Evolutionary conservation across 345 rosid species (phyloP), one percentile per base, ranked within the genome.

Genomic region (Rhodomyrtus tomentosa): DNA sequence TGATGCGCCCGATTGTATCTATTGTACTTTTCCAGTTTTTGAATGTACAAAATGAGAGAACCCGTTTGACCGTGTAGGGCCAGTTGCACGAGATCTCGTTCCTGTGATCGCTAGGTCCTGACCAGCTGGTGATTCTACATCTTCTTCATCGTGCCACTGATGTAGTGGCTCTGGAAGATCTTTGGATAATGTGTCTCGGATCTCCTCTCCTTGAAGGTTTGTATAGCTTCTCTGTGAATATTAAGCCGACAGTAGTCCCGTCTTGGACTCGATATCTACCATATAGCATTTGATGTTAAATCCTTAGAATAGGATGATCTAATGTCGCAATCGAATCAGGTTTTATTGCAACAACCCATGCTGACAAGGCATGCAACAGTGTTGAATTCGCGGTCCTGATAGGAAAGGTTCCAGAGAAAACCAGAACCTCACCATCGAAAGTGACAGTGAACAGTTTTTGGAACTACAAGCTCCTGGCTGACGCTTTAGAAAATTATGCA

Each of bases 61-160:
- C 29, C 73, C 62, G 38, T 83, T 90, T 79, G 22, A 84, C 82
- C 32, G 51, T 51, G 91, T 92, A 96, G 99, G 99, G 51, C 98
- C 94, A 96, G 95, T 96, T 51, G 99, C 98, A 86, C 95, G 95
- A 87, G 98, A 98, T 5, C 98, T 96, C 81, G 99, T 95, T 1
- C 98, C 98, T 79, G 94, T 96, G 99, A 92, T 96, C 91, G 99
- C 98, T 24, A 90, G 99, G 85, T 85, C 72, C 94, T 40, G 98
- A 95, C 92, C 99, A 96, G 92, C 99, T 98, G 45, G 99, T 96
- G 81, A 95, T 96, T 88, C 95, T 96, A 82, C 98, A 95, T 92
- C 93, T 96, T 98, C 98, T 96, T 85, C 98, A 95, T 89, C 95
- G 95, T 86, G 95, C 96, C 72, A 94, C 95, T 54, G 98, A 98